Base-by-base conservation (phyloP, 1,139 yeast genomes). In the Blastobotrys apis region DNA sequence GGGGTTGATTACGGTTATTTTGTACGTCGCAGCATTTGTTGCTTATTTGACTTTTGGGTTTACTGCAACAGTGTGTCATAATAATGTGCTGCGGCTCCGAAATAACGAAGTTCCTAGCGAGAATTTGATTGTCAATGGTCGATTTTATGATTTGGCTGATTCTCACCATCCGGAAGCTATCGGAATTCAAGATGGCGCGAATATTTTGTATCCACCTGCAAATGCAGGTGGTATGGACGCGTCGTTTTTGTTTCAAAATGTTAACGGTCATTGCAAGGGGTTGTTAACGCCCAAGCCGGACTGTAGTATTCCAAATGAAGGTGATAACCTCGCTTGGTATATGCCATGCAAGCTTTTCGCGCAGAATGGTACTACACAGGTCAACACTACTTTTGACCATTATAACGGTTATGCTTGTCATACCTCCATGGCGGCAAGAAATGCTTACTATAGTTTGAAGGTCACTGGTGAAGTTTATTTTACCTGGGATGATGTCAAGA, bases 351-450 rank as follows among this genome's bases (percentile, higher is more conserved):
- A 80, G 56, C 53, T 84, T 39, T 71, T 81, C 49, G 67, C 72
- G 39, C 82, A 77, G 55, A 84, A 85, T 63, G 95, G 95, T 4
- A 72, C 90, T 2, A 64, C 84, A 1, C 49, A 66, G 27, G 84
- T 85, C 23, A 81, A 85, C 59, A 74, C 73, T 53, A 73, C 88
- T 2, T 57, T 58, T 22, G 62, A 70, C 21, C 79, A 78, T 57
- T 87, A 87, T 62, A 67, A 72, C 35, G 97, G 97, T 15, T 88
- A 87, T 80, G 94, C 88, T 8, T 92, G 98, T 65, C 97, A 92
- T 66, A 85, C 97, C 1, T 75, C 86, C 13, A 57, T 72, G 3
- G 54, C 60, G 1, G 92, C 95, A 1, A 77, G 97, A 60, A 63
- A 74, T 2, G 75, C 81, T 2, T 86, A 78, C 57, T 92, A 85